Base-by-base conservation (phyloP, 441 rosid genomes). In the Gossypium laxum region DNA sequence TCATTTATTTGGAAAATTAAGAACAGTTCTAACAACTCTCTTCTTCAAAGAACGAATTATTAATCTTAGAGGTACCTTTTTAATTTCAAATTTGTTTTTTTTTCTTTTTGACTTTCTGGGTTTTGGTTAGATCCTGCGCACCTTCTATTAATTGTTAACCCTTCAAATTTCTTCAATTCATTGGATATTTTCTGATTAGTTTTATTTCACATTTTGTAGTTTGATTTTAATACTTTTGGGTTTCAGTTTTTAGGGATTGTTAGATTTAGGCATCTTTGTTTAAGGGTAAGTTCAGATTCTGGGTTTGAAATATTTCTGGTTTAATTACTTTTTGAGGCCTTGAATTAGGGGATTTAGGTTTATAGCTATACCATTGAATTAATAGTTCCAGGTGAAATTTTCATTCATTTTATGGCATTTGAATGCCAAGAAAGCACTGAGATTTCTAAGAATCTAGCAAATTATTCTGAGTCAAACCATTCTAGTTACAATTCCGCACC, bases 321-420 rank as follows among this genome's bases (percentile, higher is more conserved):
- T 14, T 26, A 1, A 60, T 14, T 28, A 28, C 24, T 12, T 70
- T 56, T 34, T 32, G 14, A 4, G 3, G 24, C 19, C 43, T 26
- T 28, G 15, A n/a, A 24, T 22, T 17, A 2, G 32, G 64, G 63
- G 64, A 10, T 32, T 56, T 19, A 6, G 65, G 55, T 55, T 41
- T 22, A 21, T 32, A 32, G 38, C 5, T 32, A 32, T 4, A 14
- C 15, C 41, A n/a, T 43, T 70, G 22, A 22, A 43, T 70, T 17
- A 55, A n/a, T 14, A 41, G 56, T 69, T 69, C 60, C 21, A 17
- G 69, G 68, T 28, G 5, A 61, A 18, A 48, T 8, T 0, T 18
- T 45, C 38, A 48, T 72, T 69, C 70, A 22, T 84, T 87, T 86
- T 81, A 88, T 89, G 91, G 96, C 68, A 85, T 86, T 85, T 84